Conservation (phyloP, 2,329 filamentous ascomycete genomes). For the Claviceps sp. region DNA sequence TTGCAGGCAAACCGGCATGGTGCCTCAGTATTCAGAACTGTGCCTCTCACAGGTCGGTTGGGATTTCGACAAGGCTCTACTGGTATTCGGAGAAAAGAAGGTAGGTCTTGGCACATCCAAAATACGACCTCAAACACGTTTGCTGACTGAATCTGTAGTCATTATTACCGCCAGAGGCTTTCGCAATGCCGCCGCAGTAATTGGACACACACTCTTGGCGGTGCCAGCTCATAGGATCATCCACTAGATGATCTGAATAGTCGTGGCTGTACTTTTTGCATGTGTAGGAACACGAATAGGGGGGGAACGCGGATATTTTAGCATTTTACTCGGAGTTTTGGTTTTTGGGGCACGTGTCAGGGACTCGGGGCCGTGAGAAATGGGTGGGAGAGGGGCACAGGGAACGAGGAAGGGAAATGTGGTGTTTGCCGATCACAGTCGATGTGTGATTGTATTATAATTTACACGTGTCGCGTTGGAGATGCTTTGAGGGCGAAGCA, state of each 20-base stretch:
- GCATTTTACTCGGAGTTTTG: constrained; percentile 4
- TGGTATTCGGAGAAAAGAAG: constrained; percentile 63
- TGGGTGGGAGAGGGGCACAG: background rate
- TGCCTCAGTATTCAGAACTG: constrained; percentile 61
- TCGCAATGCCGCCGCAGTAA: constrained; percentile 9
- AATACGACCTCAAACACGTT: background rate
- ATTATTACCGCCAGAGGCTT: constrained; percentile 16
- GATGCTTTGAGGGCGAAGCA: no score
- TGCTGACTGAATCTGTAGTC: constrained; percentile 8
- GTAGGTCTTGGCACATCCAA: constrained; percentile 28
- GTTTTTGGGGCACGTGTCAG: background rate
- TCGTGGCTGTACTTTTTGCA: background rate
- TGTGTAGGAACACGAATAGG: background rate
- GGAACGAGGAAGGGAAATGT: background rate
- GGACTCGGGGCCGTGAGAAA: no score
- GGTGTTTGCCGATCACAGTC: background rate
- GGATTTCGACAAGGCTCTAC: constrained; percentile 63
- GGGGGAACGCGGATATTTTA: background rate
- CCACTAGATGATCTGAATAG: no score
- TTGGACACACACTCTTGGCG: no score
- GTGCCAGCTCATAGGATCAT: background rate
- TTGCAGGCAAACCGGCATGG: constrained; percentile 69
- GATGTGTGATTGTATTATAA: background rate
- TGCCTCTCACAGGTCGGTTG: constrained; percentile 70
- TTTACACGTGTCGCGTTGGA: no score